Evolutionary conservation across 805 yeast species (phyloP).

Genomic region (Lipomyces oligophaga): DNA sequence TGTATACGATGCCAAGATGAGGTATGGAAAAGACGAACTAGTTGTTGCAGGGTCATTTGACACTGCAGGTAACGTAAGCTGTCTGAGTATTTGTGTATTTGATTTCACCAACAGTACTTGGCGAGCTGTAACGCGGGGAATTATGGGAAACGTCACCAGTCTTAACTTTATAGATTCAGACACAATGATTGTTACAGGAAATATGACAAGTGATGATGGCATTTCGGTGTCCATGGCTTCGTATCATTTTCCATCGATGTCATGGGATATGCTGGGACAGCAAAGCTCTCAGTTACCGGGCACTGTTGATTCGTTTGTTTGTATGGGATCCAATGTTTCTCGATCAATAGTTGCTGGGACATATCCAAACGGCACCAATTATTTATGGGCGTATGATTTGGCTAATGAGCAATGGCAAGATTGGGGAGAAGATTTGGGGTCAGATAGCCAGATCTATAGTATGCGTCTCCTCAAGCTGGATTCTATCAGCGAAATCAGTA

Average conservation of each 20-base stretch:
- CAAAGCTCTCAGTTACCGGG: conserved; percentile 30
- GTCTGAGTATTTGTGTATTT: conserved; percentile 65
- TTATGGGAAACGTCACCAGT: conserved; percentile 53
- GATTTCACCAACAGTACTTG: conserved; percentile 54
- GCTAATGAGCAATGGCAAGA: conserved; percentile 30
- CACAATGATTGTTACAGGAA: conserved; percentile 50
- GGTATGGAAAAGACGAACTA: conserved; percentile 43
- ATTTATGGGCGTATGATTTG: conserved; percentile 34
- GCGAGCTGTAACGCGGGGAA: conserved; percentile 41
- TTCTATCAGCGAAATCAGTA: conserved; percentile 35
- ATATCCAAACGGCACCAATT: conserved; percentile 38
- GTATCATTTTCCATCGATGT: conserved; percentile 44
- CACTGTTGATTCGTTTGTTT: conserved; percentile 33
- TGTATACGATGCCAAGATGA: conserved; percentile 43
- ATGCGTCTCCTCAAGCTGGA: conserved; percentile 43
- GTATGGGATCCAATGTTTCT: conserved; percentile 39
- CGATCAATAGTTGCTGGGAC: conserved; percentile 47
- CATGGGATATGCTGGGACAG: conserved; percentile 30
- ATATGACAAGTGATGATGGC: conserved; percentile 43
- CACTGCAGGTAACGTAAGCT: conserved; percentile 52
- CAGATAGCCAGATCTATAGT: conserved; percentile 45
- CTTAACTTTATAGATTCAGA: conserved; percentile 48
- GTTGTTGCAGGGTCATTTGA: conserved; percentile 73
- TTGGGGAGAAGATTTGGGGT: conserved; percentile 30
- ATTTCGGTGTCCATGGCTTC: conserved; percentile 13